Conservation (phyloP, 129 eudicot species). For the Ambrosia artemisiifolia region DNA sequence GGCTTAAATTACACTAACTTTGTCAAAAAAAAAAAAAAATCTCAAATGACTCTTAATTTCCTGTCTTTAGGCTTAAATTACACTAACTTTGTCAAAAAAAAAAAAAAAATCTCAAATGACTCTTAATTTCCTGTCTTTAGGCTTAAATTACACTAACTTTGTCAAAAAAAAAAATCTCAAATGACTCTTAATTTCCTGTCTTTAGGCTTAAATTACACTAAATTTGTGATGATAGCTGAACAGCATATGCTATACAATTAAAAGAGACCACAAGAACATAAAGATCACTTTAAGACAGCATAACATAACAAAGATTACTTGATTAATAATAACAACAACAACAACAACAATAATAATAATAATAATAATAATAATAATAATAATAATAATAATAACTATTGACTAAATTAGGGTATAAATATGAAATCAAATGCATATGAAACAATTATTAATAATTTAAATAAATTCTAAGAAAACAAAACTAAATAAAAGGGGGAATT, state of each 20-base stretch:
- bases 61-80: no score
- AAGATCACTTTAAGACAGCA: background rate
- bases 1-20: background rate
- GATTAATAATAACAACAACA: background rate
- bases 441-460: background rate
- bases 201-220: background rate
- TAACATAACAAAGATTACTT: background rate
- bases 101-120: no score
- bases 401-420: conserved; percentile 5
- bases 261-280: conserved; percentile 7
- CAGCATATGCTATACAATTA: background rate
- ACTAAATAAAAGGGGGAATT: background rate
- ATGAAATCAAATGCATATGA: background rate
- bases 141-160: no score
- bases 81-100: no score
- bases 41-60: no score
- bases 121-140: no score
- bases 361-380: background rate
- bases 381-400: no score
- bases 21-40: no score
- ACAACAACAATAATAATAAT: no score
- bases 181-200: background rate
- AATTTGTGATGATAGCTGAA: no score
- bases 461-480: background rate
- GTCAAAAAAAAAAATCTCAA: background rate